phyloP scores from a whole-genome alignment of 306 rosid species.

The Castanea mollissima region DNA sequence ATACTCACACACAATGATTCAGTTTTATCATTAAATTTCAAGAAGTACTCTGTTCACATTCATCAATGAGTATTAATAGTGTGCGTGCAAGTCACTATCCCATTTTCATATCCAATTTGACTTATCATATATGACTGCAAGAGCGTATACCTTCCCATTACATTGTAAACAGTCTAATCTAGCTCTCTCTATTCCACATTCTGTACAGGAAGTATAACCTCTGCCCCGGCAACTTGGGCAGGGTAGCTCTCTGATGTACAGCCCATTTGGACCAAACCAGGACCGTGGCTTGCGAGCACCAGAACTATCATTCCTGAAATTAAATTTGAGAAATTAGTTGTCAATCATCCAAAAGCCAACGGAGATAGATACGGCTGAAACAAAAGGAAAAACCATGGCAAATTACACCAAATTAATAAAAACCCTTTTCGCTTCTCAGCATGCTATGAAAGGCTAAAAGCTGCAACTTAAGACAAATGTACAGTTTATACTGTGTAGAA shows the following conservation, averaged over 20 bases:
- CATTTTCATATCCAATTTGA: neutral
- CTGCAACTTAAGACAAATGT: no score
- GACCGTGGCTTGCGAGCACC: slow-evolving; percentile 55
- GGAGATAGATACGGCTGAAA: neutral
- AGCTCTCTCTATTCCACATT: slow-evolving; percentile 89
- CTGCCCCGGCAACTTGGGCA: slow-evolving; percentile 97
- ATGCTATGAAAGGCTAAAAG: no score
- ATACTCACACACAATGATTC: neutral
- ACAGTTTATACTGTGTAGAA: no score
- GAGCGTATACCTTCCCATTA: slow-evolving; percentile 64
- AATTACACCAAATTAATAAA: neutral
- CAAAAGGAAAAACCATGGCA: neutral
- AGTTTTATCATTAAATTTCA: neutral
- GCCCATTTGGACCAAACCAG: slow-evolving; percentile 93
- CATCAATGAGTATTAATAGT: neutral
- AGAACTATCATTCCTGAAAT: slow-evolving; percentile 52
- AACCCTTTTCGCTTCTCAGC: neutral
- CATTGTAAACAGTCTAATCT: slow-evolving; percentile 80
- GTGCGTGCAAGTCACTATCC: neutral
- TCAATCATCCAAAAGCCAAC: neutral
- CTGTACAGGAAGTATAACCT: slow-evolving; percentile 90
- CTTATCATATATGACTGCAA: neutral
- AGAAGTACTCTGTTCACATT: neutral
- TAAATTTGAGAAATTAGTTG: neutral
- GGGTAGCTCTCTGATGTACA: slow-evolving; percentile 87